phyloP scores from a whole-genome alignment of 164 flowering plant genomes.

The Dillenia suffruticosa region DNA sequence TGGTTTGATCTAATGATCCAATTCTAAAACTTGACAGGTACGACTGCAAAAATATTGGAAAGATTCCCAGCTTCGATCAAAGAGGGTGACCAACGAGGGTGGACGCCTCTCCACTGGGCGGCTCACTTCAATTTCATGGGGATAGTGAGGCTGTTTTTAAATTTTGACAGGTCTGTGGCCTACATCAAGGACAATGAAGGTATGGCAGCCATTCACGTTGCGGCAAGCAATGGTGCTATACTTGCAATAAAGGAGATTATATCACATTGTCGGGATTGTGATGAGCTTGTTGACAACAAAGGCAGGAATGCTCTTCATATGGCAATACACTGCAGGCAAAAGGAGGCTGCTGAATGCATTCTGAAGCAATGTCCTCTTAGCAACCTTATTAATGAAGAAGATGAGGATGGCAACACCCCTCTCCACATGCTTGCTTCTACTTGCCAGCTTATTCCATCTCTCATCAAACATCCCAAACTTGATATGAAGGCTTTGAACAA shows the following conservation, averaged over 20 bases:
- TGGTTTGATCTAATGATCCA: too few species aligned
- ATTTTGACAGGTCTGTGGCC: background rate
- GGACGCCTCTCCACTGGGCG: slow-evolving; percentile 12
- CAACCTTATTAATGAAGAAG: slow-evolving; percentile 4
- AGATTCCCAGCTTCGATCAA: background rate
- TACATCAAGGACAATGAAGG: slow-evolving; percentile 11
- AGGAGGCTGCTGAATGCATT: background rate
- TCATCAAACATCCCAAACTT: too few species aligned
- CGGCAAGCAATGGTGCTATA: background rate
- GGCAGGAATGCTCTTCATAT: slow-evolving; percentile 10
- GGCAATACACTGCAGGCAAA: background rate
- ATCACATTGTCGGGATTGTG: slow-evolving; percentile 7
- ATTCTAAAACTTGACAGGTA: too few species aligned
- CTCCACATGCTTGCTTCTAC: slow-evolving; percentile 3
- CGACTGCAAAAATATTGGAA: background rate
- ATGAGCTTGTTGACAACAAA: slow-evolving; percentile 8
- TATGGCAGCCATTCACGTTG: slow-evolving; percentile 12
- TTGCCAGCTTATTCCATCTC: background rate
- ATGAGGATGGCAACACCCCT: slow-evolving; percentile 10
- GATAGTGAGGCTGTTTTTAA: background rate
- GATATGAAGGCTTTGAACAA: too few species aligned
- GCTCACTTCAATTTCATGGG: background rate
- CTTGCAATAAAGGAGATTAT: background rate
- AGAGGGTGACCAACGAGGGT: slow-evolving; percentile 2
- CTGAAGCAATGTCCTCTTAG: background rate